A percentile compares a stretch with the other conserved stretches of the same genome.
phyloP scores from a whole-genome alignment of 768 basidiomycete species.

The Sporobolomyces pararoseus region DNA sequence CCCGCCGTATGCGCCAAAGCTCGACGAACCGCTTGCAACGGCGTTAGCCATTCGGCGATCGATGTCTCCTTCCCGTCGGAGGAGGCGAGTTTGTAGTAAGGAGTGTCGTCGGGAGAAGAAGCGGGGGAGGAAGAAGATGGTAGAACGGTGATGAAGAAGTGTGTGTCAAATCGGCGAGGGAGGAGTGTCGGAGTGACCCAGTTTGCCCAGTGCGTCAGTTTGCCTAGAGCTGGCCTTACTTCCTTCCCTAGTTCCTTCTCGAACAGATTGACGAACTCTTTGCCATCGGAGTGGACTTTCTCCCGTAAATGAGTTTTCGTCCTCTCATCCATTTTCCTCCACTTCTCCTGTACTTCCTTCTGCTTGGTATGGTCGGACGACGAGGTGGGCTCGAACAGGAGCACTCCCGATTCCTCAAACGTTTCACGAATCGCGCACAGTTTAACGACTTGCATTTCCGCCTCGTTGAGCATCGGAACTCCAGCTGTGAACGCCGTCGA shows the following conservation, averaged over 20 bases:
- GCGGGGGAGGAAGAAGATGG: not conserved
- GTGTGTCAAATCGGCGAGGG: slow-evolving; percentile 41
- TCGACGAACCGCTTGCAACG: slow-evolving; percentile 28
- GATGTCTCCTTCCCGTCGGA: slow-evolving; percentile 39
- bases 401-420: slow-evolving; percentile 42
- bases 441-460: slow-evolving; percentile 12
- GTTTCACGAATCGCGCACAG: slow-evolving; percentile 41
- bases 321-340: not conserved
- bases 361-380: not conserved
- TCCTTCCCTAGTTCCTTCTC: not conserved
- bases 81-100: slow-evolving; percentile 14
- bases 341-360: not conserved
- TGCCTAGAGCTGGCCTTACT: not conserved
- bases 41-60: slow-evolving; percentile 40
- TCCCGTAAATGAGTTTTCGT: slow-evolving; percentile 29
- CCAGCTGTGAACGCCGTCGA: not conserved
- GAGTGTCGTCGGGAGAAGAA: not conserved
- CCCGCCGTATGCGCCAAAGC: slow-evolving; percentile 18
- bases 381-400: slow-evolving; percentile 22
- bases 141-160: slow-evolving; percentile 42
- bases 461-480: not conserved
- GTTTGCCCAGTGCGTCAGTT: slow-evolving; percentile 25
- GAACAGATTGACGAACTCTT: slow-evolving; percentile 18
- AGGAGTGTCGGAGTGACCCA: slow-evolving; percentile 37
- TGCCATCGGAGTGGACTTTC: slow-evolving; percentile 29